Evolutionary conservation across 1,284 basidiomycete genomes (phyloP), one percentile per base, ranked within the genome.

Genomic region (Puccinia triticina): DNA sequence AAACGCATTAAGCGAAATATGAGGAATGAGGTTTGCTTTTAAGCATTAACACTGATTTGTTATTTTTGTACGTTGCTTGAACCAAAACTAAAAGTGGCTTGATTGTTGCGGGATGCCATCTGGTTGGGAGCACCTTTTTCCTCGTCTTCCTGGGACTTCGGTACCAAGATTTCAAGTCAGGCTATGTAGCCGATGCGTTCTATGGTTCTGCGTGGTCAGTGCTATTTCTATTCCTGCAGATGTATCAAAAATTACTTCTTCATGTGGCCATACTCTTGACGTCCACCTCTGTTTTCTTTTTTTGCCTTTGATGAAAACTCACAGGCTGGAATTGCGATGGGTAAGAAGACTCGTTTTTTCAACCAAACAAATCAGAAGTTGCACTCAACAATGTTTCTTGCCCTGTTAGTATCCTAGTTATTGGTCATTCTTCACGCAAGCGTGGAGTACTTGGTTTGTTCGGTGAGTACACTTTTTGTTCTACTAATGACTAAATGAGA

Each of bases 361-460:
- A n/a, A 16, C 14, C 7, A 61, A 34, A 14, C 21, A 48, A 72
- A 26, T 26, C 23, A 23, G 34, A 50, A 2, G 4, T 18, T 48
- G 12, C 53, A 53, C n/a, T 7, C 3, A 12, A 43, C 40, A 4
- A 12, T 7, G 12, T 40, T 71, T 72, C 29, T 26, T 16, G 10
- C 29, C 29, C n/a, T 34, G 23, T 53, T 26, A 72, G 71, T 53
- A 50, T 53, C 71, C 71, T 29, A 53, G 46, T 53, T 72, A 72
- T 53, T 72, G 71, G 18, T 29, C 71, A 29, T 72, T 72, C 71
- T 72, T 72, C 71, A 72, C 46, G 5, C 71, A 72, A 53, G 43
- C 71, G 32, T 72, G 71, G 71, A 72, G 71, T 18, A 72, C 71
- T 29, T 53, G 43, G 71, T 72, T 72, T 34, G 71, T 72, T 53